Evolutionary conservation across 331 rosid species (phyloP).

Genomic region (Saraca asoca): DNA sequence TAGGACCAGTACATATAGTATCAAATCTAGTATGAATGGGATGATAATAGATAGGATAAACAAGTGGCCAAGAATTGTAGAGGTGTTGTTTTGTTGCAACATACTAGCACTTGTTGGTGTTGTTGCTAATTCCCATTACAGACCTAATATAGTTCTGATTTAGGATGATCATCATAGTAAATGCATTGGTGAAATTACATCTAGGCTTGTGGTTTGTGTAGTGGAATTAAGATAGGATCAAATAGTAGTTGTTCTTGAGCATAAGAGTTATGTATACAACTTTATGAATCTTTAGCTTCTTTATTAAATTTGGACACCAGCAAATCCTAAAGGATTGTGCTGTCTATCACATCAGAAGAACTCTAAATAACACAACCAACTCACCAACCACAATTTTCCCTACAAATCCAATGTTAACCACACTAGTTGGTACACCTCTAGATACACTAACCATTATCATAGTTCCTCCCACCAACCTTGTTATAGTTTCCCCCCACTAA

Average conservation of each 20-base stretch:
- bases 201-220: constrained; percentile 77
- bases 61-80: constrained; percentile 81
- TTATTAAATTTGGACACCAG: constrained; percentile 79
- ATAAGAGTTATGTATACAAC: constrained; percentile 81
- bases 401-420: constrained; percentile 50
- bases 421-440: constrained; percentile 48
- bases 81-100: constrained; percentile 88
- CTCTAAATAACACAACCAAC: constrained; percentile 39
- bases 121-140: constrained; percentile 67
- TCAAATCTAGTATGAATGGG: not conserved
- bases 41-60: too few species aligned
- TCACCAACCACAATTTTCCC: constrained; percentile 64
- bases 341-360: constrained; percentile 75
- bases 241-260: constrained; percentile 86
- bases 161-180: constrained; percentile 95
- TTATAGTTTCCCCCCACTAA: constrained; percentile 53
- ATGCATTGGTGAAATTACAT: constrained; percentile 81
- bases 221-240: constrained; percentile 84
- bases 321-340: constrained; percentile 88
- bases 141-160: constrained; percentile 86
- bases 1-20: not conserved
- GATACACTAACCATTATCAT: constrained; percentile 69
- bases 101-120: constrained; percentile 92
- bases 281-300: constrained; percentile 82
- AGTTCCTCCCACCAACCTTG: constrained; percentile 74